These are phyloP conservation scores for Ceratobasidium sp. DNA, from an alignment of 1,284 basidiomycete species.

Conservation along the genomic window DNA sequence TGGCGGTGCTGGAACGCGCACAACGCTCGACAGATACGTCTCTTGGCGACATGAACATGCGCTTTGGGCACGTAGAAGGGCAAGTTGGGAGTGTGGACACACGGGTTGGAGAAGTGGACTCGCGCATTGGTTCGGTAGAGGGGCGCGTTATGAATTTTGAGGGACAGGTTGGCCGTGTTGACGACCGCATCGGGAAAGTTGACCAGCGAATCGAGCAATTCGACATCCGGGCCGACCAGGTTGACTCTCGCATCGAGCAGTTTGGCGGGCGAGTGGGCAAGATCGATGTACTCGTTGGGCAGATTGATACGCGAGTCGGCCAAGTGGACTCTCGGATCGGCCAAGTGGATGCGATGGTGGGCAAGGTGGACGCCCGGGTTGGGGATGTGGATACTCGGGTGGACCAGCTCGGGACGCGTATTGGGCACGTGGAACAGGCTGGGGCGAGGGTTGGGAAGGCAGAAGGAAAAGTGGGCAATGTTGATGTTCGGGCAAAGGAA, in stretches of 20 bases:
- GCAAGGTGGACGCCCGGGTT: conserved; percentile 23
- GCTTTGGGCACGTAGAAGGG: conserved; percentile 47
- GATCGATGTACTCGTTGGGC: conserved; percentile 10
- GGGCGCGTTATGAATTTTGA: conserved; percentile 13
- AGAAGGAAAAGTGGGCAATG: conserved; percentile 24
- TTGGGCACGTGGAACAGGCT: conserved; percentile 30
- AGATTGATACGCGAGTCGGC: conserved; percentile 21
- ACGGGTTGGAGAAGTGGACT: conserved; percentile 24
- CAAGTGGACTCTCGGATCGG: conserved; percentile 30
- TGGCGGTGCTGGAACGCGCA: conserved; percentile 58
- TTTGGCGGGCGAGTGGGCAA: conserved; percentile 24
- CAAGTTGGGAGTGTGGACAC: conserved; percentile 3
- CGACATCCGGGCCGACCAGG: conserved; percentile 17
- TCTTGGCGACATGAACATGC: conserved; percentile 61
- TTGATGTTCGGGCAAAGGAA: conserved; percentile 20
- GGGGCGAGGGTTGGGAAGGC: conserved; percentile 4
- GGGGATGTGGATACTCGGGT: conserved; percentile 15
- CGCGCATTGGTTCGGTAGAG: conserved; percentile 13
- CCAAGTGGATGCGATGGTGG: conserved; percentile 21
- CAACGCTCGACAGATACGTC: conserved; percentile 33
- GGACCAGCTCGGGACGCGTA: conserved; percentile 30
- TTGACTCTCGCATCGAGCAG: conserved; percentile 25
- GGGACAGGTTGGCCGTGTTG: neutral
- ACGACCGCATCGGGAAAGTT: conserved; percentile 18
- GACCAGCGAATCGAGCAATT: conserved; percentile 28